These are phyloP conservation scores for Lasiosphaeria miniovina DNA, from an alignment of 495 filamentous ascomycete genomes.

Conservation along the genomic window DNA sequence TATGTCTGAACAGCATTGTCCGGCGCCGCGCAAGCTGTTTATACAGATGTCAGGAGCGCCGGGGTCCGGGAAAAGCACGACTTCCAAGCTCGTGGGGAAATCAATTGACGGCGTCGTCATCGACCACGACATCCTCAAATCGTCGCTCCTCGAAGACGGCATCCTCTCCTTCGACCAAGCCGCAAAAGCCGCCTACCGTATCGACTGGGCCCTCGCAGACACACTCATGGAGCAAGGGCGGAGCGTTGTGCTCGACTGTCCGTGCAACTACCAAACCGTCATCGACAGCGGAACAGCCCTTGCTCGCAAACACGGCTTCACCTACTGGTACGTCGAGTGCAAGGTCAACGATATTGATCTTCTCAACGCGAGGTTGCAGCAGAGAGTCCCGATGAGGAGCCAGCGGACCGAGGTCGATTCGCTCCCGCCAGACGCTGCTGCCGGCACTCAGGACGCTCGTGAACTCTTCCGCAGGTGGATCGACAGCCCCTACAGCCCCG, in stretches of 20 bases:
- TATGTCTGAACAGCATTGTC: too few relatives aligned
- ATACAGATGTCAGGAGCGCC: too few relatives aligned
- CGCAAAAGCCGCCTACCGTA: conserved; percentile 18
- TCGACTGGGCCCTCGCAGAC: conserved; percentile 25
- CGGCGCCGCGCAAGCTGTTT: too few relatives aligned
- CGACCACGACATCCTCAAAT: conserved; percentile 20
- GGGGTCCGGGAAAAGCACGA: too few relatives aligned
- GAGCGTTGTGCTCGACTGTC: conserved; percentile 30
- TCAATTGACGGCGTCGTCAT: conserved; percentile 13
- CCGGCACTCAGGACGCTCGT: background rate
- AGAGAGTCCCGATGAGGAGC: background rate
- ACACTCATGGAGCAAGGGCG: conserved; percentile 22
- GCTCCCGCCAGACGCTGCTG: background rate
- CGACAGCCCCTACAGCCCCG: background rate
- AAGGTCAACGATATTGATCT: conserved; percentile 26
- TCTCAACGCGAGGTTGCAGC: conserved; percentile 22
- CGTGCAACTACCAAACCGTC: conserved; percentile 26
- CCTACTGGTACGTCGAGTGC: conserved; percentile 31
- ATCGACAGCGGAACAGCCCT: conserved; percentile 16
- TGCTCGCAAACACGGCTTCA: conserved; percentile 14
- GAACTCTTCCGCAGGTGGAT: background rate
- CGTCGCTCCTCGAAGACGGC: conserved; percentile 14
- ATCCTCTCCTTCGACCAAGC: conserved; percentile 19
- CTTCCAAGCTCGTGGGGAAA: background rate
- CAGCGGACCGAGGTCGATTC: background rate